Percentiles rank a stretch among this genome's conserved stretches.
phyloP scores from a whole-genome alignment of 805 yeast species.

The Trichomonascus vanleenenianus region DNA sequence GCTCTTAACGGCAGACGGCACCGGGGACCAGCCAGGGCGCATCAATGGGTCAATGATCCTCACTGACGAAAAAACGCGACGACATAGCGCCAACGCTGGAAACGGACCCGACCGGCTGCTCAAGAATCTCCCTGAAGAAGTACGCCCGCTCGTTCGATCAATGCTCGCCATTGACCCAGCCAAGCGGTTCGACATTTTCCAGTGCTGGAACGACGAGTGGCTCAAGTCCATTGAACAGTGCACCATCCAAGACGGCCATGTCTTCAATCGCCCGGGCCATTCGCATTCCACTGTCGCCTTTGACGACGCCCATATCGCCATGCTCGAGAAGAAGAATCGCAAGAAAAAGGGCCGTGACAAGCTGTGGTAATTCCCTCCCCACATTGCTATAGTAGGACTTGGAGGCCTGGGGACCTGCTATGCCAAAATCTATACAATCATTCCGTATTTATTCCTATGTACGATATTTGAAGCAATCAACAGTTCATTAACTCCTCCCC shows the following conservation, averaged over 20 bases:
- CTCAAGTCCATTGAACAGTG: conserved; percentile 59
- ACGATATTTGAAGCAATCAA: too few relatives aligned
- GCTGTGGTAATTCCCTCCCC: conserved; percentile 30
- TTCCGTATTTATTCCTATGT: too few relatives aligned
- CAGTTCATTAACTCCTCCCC: too few relatives aligned
- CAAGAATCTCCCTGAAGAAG: conserved; percentile 59
- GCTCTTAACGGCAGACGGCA: background rate
- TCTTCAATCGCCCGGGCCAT: conserved; percentile 50
- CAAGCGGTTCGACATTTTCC: conserved; percentile 50
- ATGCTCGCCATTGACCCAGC: conserved; percentile 65
- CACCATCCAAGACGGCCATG: conserved; percentile 31
- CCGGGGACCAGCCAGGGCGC: background rate
- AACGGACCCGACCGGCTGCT: conserved; percentile 63
- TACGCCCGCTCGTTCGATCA: conserved; percentile 49
- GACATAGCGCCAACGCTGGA: background rate
- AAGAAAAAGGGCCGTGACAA: conserved; percentile 46
- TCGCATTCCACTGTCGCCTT: conserved; percentile 85
- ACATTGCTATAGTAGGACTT: too few relatives aligned
- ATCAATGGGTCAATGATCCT: background rate
- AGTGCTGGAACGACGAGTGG: conserved; percentile 54
- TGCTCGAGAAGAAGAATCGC: conserved; percentile 64
- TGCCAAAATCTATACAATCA: too few relatives aligned
- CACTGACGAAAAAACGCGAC: background rate
- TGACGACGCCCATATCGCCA: conserved; percentile 91
- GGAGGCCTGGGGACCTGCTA: too few relatives aligned